Evolutionary conservation across 1,139 yeast species (phyloP), one percentile per base, ranked within the genome.

Genomic region (Pichia sp.): DNA sequence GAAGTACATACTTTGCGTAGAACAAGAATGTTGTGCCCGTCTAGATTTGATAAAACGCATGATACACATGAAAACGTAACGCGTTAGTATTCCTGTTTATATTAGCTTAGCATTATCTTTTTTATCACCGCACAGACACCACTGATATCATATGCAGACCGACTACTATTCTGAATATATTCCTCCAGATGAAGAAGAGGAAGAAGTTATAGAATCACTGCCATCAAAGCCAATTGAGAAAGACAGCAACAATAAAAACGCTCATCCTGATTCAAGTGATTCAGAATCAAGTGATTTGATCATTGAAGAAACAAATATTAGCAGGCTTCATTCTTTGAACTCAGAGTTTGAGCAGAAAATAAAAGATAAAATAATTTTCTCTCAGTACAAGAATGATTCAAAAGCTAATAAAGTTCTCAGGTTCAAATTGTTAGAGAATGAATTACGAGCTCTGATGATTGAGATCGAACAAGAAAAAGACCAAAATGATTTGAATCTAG

Each of bases 111-210:
- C n/a, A n/a, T n/a, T n/a, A n/a, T n/a, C n/a, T n/a, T n/a, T n/a
- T n/a, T n/a, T n/a, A n/a, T n/a, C n/a, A n/a, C n/a, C n/a, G n/a
- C n/a, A n/a, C n/a, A n/a, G n/a, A n/a, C n/a, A n/a, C n/a, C n/a
- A n/a, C n/a, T n/a, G n/a, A n/a, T n/a, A n/a, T n/a, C n/a, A n/a
- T n/a, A 33, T 21, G 33, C 18, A 20, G 31, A 32, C 39, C 8
- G 61, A 57, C 31, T 56, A 50, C 32, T 57, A 55, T 28, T 47
- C 59, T 1, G 56, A 54, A 33, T 57, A 54, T 22, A 39, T 56
- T 1, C 43, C 52, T 19, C 45, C 42, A 5, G 31, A 24, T 1
- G 45, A 33, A 4, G 37, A 36, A 8, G 56, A 52, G 17, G 35
- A 43, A 6, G 59, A 56, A 31, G 45, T 56, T 1, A 41, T 50